A percentile compares a stretch with the other conserved stretches of the same genome.
phyloP scores from a whole-genome alignment of 345 rosid species.

The Linum usitatissimum region DNA sequence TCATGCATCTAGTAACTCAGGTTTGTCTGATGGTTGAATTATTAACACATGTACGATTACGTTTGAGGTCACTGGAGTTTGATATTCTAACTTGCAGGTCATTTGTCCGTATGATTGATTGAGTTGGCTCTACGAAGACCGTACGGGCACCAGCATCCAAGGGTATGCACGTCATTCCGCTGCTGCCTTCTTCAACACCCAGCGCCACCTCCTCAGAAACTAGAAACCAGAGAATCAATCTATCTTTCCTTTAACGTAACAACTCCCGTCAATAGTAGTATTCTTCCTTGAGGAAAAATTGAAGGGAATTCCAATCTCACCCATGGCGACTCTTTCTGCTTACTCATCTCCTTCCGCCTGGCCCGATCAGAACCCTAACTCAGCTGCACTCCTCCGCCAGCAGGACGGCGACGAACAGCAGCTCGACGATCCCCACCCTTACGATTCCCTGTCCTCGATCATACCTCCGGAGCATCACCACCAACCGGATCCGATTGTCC shows the following conservation, averaged over 20 bases:
- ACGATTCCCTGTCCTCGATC: slow-evolving; percentile 41
- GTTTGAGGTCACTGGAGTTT: too few species aligned
- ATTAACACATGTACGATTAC: too few species aligned
- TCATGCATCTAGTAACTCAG: too few species aligned
- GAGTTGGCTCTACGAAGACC: neutral
- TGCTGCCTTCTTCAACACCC: neutral
- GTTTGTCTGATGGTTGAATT: too few species aligned
- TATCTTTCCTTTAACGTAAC: neutral
- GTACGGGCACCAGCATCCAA: neutral
- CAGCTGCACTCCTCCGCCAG: slow-evolving; percentile 8
- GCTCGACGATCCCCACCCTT: slow-evolving; percentile 21
- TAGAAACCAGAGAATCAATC: neutral
- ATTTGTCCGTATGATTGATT: too few species aligned
- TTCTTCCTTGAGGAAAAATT: neutral
- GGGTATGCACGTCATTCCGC: neutral
- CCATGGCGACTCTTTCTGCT: slow-evolving; percentile 72
- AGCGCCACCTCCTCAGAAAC: neutral
- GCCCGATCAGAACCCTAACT: slow-evolving; percentile 33
- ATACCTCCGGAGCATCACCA: slow-evolving; percentile 21
- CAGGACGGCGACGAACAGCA: slow-evolving; percentile 16
- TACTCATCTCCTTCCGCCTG: slow-evolving; percentile 36
- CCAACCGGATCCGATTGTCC: slow-evolving; percentile 5
- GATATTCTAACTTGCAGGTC: too few species aligned
- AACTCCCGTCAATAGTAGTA: neutral
- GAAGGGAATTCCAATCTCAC: neutral